phyloP scores from a whole-genome alignment of 2,329 filamentous ascomycete genomes.

The Decorospora gaudefroyi region DNA sequence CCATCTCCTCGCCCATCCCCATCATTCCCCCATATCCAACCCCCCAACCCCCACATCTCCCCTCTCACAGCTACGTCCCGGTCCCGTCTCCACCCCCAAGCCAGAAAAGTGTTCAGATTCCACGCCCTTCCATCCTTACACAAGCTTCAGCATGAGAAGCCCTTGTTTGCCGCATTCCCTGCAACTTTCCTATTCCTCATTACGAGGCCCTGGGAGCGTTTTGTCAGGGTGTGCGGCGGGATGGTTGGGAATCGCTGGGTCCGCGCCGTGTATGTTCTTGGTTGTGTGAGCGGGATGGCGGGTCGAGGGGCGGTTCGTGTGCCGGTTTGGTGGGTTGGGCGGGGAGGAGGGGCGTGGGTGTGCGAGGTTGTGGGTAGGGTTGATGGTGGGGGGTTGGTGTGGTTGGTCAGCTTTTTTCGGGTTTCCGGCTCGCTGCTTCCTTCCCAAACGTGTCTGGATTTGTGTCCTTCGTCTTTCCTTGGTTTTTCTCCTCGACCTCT shows the following conservation, averaged over 20 bases:
- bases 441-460: no score
- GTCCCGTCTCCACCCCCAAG: constrained; percentile 2
- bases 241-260: constrained; percentile 10
- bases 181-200: constrained; percentile 14
- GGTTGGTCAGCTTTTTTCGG: no score
- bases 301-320: constrained; percentile 7
- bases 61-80: constrained; percentile 17
- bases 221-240: constrained; percentile 11
- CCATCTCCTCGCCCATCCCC: background rate
- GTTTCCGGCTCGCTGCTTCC: no score
- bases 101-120: constrained; percentile 26
- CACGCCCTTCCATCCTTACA: constrained; percentile 13
- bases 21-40: background rate
- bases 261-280: constrained; percentile 24
- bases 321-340: background rate
- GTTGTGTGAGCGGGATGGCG: constrained; percentile 12
- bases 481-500: no score
- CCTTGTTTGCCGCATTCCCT: constrained; percentile 4
- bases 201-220: constrained; percentile 17
- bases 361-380: background rate
- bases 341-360: background rate
- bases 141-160: constrained; percentile 10
- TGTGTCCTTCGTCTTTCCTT: no score
- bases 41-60: background rate
- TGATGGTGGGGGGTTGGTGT: no score